A percentile compares a stretch with the other conserved stretches of the same genome.
Evolutionary conservation across 305 asterid genomes (phyloP).

Genomic region (Nicotiana rustica): DNA sequence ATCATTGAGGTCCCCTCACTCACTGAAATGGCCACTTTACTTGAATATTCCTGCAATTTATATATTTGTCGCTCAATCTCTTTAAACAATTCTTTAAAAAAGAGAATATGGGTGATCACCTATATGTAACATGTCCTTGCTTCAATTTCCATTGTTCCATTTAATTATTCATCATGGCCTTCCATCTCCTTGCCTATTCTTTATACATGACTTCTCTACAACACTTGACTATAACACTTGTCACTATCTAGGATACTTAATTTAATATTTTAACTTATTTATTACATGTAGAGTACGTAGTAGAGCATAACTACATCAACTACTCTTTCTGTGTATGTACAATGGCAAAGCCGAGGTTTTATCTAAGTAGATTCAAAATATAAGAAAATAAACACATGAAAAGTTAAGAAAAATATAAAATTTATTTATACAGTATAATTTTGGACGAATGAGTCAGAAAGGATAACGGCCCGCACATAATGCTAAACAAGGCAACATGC

Average conservation of each 20-base stretch:
- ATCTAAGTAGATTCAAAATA: no score
- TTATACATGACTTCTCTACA: not conserved
- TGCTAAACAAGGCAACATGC: not conserved
- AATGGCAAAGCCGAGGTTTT: no score
- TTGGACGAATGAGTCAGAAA: no score
- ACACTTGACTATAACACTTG: not conserved
- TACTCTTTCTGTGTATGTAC: no score
- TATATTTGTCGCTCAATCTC: not conserved
- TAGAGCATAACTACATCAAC: no score
- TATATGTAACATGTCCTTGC: constrained; percentile 7
- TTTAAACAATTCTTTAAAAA: not conserved
- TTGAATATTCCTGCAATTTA: not conserved
- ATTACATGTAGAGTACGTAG: no score
- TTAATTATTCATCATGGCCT: not conserved
- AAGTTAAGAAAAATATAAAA: no score
- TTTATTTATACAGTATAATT: no score
- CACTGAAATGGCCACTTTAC: constrained; percentile 53
- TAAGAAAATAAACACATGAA: no score
- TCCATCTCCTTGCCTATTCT: not conserved
- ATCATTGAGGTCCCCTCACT: constrained; percentile 54
- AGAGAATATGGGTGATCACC: not conserved
- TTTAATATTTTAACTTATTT: no score
- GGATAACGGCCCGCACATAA: no score
- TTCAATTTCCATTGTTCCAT: not conserved
- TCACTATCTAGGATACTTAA: no score